Base-by-base conservation (phyloP, 345 rosid genomes). In the Physaria fendleri region DNA sequence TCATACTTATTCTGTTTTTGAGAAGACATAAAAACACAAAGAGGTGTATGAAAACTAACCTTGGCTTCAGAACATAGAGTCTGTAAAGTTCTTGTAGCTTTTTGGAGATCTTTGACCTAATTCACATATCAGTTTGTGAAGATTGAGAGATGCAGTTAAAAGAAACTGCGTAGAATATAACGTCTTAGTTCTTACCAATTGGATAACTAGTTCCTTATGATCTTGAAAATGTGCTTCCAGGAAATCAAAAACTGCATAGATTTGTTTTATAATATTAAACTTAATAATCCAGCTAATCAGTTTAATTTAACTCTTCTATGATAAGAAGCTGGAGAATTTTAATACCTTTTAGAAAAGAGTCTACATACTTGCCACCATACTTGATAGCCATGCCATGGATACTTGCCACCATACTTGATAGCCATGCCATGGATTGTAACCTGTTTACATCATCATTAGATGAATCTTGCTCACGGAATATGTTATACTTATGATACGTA, bases 61-160 rank as follows among this genome's bases (percentile, higher is more conserved):
- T 89, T 89, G 59, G 95, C 97, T 76, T 90, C 97, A 50, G 90
- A 86, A 69, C 95, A 90, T 9, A 86, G 49, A 47, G 94, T 82
- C 78, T 90, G 97, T 67, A 86, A 76, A 18, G 88, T 86, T 75
- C 92, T 78, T 58, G 92, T 90, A 43, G 92, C 97, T 75, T 82
- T 90, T 51, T 90, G 95, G 62, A 90, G 87, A 67, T 86, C 95
- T 68, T 57, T 86, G 54, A 90, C 83, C 95, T 90, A 27, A 65
- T 50, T 48, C 12, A 47, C 18, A 68, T 59, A 11, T 51, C 55
- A 41, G 39, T 68, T n/a, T n/a, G 30, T 32, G 6, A 10, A 48
- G 23, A 22, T 5, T 58, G 52, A 33, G 30, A 23, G 28, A 37
- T 1, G 8, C 10, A n/a, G 39, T 13, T n/a, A 20, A 34, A n/a